Evolutionary conservation across 345 rosid species (phyloP), one percentile per base, ranked within the genome.

Genomic region (Melaleuca quinquenervia): DNA sequence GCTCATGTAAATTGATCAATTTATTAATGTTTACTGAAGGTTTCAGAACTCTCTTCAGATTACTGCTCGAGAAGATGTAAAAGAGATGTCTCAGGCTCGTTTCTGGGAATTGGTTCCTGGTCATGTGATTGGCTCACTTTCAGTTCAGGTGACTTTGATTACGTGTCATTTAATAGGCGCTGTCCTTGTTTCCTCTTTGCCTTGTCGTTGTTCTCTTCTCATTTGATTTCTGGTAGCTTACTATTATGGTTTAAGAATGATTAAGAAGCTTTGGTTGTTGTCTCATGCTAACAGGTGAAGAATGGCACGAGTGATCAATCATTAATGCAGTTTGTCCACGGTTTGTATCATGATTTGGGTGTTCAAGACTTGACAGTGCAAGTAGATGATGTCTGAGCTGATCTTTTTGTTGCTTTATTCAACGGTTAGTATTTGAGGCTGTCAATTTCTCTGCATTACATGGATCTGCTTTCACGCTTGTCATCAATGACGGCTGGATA

Each of bases 71-170:
- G 98, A 93, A 90, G 99, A 94, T 89, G 95, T 95, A 84, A 74
- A 58, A 8, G 98, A 97, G 89, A 95, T 95, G 83, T 91, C 95
- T 41, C 91, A 94, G 87, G 96, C 98, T 83, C 95, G 96, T 82
- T 95, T 97, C 86, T 97, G 99, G 98, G 99, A 96, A 92, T 88
- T 94, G 86, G 96, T 96, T 70, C 99, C 98, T 50, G 98, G 98
- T 55, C 98, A 96, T 89, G 93, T 90, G 84, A 94, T 95, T 84
- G 98, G 99, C 82, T 95, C 98, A 49, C 89, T 97, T 84, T 90
- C 94, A 70, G 90, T 97, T 64, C 95, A 91, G 98, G 98, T 94
- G 91, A 48, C 21, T 52, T 62, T 7, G 12, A 21, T 22, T 22
- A 11, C 48, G 48, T 36, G 18, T 62, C 70, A 48, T 49, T 8